Evolutionary conservation across 208 protist species (phyloP), one percentile per base, ranked within the genome.

Genomic region (Acanthamoeba royreba): DNA sequence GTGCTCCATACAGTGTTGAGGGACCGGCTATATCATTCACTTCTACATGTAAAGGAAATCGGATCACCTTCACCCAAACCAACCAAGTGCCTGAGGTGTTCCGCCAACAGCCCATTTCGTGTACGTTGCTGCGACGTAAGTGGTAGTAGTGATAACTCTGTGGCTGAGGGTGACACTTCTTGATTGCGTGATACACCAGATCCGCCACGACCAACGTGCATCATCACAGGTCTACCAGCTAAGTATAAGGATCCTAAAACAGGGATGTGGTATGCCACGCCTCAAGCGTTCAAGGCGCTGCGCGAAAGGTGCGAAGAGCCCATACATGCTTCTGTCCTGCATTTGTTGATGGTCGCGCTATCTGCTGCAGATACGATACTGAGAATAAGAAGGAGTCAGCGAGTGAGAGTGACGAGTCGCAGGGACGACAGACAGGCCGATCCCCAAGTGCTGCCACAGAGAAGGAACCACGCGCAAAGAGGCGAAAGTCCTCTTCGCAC

Each of bases 171-270:
- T 74, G 22, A 35, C 33, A 25, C 22, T 28, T 74, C 33, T 74
- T 38, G 9, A 28, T 25, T 85, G 17, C 19, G 31, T 85, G n/a
- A n/a, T 40, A 19, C 19, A 8, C 4, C 40, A 86, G 74, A 86
- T 55, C 40, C 46, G 2, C 25, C 40, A 40, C 74, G 46, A n/a
- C 74, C 33, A 25, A 33, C 38, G 2, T 86, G 74, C 74, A 28
- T 52, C 25, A 52, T 86, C 46, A 86, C 74, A 28, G 74, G 74
- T n/a, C 74, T 55, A 17, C 74, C 74, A 28, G 74, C 74, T 25
- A 86, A 86, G 74, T 86, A 86, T 43, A 86, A 86, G 46, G 74
- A 86, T 22, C 74, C 74, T 8, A 86, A 86, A 33, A 86, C 74
- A n/a, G 74, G 74, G 13, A 3, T 86, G 74, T 86, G 74, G 74